Conservation (phyloP, 2,329 filamentous ascomycete genomes). For the Fusarium udum region DNA sequence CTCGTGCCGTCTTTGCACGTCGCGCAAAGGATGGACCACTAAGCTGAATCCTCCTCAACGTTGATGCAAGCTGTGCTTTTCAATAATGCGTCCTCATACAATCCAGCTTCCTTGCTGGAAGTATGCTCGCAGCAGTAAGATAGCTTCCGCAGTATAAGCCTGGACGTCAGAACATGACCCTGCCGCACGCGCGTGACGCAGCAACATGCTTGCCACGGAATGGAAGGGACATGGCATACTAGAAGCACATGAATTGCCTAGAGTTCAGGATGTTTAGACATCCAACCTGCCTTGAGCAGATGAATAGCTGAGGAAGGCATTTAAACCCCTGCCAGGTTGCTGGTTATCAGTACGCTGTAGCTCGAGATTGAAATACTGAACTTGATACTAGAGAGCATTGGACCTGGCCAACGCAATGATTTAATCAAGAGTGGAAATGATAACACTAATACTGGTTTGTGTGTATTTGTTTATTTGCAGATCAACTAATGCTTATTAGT, state of each 20-base stretch:
- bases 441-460: background rate
- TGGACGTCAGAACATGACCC: background rate
- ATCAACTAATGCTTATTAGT: background rate
- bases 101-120: background rate
- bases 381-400: background rate
- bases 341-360: constrained; percentile 8
- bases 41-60: background rate
- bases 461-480: background rate
- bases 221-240: background rate
- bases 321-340: background rate
- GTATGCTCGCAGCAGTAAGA: background rate
- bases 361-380: constrained; percentile 13
- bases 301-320: constrained; percentile 3
- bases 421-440: background rate
- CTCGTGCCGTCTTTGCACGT: background rate
- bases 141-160: background rate
- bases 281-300: background rate
- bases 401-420: background rate
- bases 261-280: background rate
- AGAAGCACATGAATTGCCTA: background rate
- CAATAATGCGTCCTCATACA: background rate
- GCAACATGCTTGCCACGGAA: background rate
- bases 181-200: background rate
- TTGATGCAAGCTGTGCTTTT: background rate
- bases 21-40: background rate